Evolutionary conservation across 2,329 filamentous ascomycete species (phyloP).

Genomic region (Ophiostoma montium): DNA sequence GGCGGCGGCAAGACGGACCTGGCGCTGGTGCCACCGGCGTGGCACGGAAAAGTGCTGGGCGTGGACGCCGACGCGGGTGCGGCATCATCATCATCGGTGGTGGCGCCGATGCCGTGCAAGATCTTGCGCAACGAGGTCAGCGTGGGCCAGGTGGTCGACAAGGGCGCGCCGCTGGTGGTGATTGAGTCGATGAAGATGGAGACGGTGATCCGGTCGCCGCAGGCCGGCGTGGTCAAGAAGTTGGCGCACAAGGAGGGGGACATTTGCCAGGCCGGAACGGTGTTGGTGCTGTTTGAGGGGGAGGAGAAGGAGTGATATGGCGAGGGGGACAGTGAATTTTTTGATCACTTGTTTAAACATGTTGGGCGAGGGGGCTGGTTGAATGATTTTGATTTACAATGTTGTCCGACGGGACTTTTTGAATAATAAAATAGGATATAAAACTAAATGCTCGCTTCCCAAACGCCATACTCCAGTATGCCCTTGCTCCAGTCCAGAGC

Average conservation of each 20-base stretch:
- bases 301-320: not conserved
- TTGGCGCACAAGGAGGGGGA: slow-evolving; percentile 64
- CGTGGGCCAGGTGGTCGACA: slow-evolving; percentile 69
- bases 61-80: slow-evolving; percentile 52
- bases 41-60: slow-evolving; percentile 80
- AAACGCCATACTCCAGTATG: slow-evolving; percentile 4
- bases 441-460: not conserved
- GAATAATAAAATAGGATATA: not conserved
- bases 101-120: slow-evolving; percentile 96
- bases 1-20: slow-evolving; percentile 46
- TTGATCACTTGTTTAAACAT: too few species aligned
- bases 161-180: slow-evolving; percentile 78
- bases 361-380: too few species aligned
- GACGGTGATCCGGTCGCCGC: slow-evolving; percentile 65
- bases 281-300: slow-evolving; percentile 56
- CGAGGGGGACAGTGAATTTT: not conserved
- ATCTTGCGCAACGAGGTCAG: slow-evolving; percentile 77
- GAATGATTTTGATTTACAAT: too few species aligned
- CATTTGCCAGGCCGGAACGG: slow-evolving; percentile 64
- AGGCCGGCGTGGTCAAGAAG: slow-evolving; percentile 56
- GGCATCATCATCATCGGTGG: slow-evolving; percentile 56
- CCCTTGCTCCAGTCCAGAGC: too few species aligned
- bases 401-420: not conserved
- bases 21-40: slow-evolving; percentile 48
- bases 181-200: slow-evolving; percentile 91